Percentiles rank a stretch among this genome's conserved stretches.
Conservation (phyloP, 345 rosid genomes). For the Camelina hispida region DNA sequence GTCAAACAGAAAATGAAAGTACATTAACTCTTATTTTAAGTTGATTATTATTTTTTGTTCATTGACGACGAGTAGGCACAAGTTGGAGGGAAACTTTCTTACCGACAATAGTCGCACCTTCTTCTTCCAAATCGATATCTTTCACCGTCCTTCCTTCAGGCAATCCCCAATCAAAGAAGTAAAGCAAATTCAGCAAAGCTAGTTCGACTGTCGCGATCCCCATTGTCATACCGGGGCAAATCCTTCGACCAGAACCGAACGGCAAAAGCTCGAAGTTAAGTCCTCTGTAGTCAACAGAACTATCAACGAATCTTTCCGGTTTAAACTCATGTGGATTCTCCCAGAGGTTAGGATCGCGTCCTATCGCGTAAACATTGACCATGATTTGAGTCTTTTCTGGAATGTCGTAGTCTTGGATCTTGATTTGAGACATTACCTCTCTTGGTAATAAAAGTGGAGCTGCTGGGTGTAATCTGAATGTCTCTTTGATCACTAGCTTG, state of each 20-base stretch:
- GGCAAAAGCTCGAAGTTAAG: slow-evolving; percentile 50
- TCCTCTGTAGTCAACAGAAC: slow-evolving; percentile 52
- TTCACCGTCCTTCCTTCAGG: slow-evolving; percentile 41
- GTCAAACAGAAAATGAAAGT: background rate
- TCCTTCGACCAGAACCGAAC: slow-evolving; percentile 43
- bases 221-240: slow-evolving; percentile 46
- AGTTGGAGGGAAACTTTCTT: slow-evolving; percentile 41
- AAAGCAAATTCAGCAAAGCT: slow-evolving; percentile 41
- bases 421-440: slow-evolving; percentile 50
- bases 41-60: background rate
- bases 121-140: slow-evolving; percentile 43
- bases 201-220: slow-evolving; percentile 42
- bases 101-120: slow-evolving; percentile 38
- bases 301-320: slow-evolving; percentile 55
- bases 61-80: slow-evolving; percentile 33
- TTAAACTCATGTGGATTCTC: slow-evolving; percentile 50
- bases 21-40: background rate
- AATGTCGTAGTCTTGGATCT: slow-evolving; percentile 50
- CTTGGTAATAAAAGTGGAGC: slow-evolving; percentile 56
- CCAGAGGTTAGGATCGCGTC: slow-evolving; percentile 52
- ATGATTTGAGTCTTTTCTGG: slow-evolving; percentile 44
- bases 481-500: slow-evolving; percentile 56
- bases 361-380: slow-evolving; percentile 57
- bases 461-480: slow-evolving; percentile 62
- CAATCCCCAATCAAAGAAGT: slow-evolving; percentile 43